phyloP scores from a whole-genome alignment of 352 stramenopile genomes.

The Aphanomyces stellatus region DNA sequence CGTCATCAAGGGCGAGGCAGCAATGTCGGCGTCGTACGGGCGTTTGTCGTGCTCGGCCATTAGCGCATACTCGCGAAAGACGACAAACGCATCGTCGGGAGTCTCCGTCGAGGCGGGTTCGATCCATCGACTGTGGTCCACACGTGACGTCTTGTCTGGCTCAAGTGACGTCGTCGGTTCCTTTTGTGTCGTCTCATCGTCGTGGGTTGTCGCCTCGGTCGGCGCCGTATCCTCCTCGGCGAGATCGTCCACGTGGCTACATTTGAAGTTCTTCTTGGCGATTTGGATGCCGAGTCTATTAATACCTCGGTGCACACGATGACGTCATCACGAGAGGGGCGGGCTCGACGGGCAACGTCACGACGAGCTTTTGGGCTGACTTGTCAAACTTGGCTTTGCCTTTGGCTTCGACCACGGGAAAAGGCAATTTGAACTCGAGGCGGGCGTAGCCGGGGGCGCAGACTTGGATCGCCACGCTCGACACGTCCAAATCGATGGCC shows the following conservation, averaged over 20 bases:
- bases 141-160: too few species aligned
- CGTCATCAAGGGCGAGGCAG: too few species aligned
- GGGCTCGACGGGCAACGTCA: constrained; percentile 59
- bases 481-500: constrained; percentile 63
- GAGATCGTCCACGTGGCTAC: too few species aligned
- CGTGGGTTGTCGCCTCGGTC: not conserved
- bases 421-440: constrained; percentile 56
- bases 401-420: constrained; percentile 65
- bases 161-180: too few species aligned
- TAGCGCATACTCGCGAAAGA: constrained; percentile 6
- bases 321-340: not conserved
- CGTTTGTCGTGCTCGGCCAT: constrained; percentile 16
- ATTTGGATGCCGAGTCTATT: too few species aligned
- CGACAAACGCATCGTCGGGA: constrained; percentile 4
- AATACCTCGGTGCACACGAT: not conserved
- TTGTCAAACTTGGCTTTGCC: constrained; percentile 81
- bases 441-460: constrained; percentile 35
- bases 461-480: constrained; percentile 36
- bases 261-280: not conserved
- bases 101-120: not conserved
- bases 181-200: not conserved
- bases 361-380: constrained; percentile 49
- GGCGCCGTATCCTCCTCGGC: too few species aligned
- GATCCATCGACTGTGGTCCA: constrained; percentile 4
- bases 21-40: not conserved